Evolutionary conservation across 495 filamentous ascomycete genomes (phyloP), one percentile per base, ranked within the genome.

Genomic region (Melanomma pulvis-pyrius): DNA sequence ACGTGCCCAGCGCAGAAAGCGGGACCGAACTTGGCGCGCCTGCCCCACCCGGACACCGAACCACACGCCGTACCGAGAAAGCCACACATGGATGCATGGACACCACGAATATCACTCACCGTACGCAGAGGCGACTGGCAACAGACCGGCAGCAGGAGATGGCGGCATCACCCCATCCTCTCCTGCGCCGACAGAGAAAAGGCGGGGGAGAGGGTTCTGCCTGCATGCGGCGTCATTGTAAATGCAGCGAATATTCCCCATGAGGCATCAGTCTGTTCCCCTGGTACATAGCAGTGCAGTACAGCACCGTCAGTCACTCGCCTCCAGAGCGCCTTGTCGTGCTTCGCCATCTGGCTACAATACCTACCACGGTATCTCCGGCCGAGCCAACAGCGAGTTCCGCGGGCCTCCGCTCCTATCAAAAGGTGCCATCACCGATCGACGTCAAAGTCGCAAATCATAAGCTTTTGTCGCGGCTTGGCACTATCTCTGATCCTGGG

Each of bases 401-500:
- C 54, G 36, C 32, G n/a, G 9, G 21, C 17, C 54, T 57, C 54
- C 30, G 54, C 39, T 44, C 54, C 25, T 55, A 21, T 55, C 51
- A 24, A 22, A 34, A 26, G 44, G 15, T 21, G 49, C 22, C 62
- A 65, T 52, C 57, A 39, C 5, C 44, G 62, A 65, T 65, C 62
- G 54, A 65, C 46, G 62, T 47, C 28, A 13, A 5, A 26, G 30
- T 46, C 32, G 7, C 41, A 58, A 32, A 34, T 59, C 62, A 59
- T 52, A 28, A 65, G 58, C 53, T 54, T 59, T 63, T 44, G 19
- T 58, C 58, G 62, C 44, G 62, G 4, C 62, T 65, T 52, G 62
- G 62, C 62, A 26, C 17, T 39, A 51, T n/a, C 13, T 5, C 17
- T 41, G 24, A 22, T 28, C 49, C 50, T 22, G 17, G 44, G 39